Evolutionary conservation across 2,329 filamentous ascomycete species (phyloP).

Genomic region (Scedosporium aurantiacum): DNA sequence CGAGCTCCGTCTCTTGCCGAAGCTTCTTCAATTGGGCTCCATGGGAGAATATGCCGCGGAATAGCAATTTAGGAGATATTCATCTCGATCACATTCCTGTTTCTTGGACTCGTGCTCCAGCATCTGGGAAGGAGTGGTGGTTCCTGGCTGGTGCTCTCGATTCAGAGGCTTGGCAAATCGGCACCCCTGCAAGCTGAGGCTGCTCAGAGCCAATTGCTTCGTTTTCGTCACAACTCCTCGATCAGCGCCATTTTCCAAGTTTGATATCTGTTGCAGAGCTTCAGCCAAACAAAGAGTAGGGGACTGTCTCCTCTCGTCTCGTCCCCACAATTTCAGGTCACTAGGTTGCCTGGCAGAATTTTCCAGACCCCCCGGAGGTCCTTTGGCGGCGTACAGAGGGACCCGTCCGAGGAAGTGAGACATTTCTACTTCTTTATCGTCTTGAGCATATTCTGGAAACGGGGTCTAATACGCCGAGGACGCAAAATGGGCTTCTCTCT

Average conservation of each 20-base stretch:
- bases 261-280: not conserved
- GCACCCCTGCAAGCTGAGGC: not conserved
- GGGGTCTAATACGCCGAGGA: not conserved
- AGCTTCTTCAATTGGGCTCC: too few relatives aligned
- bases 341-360: not conserved
- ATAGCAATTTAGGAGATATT: too few relatives aligned
- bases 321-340: not conserved
- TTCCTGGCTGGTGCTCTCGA: not conserved
- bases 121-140: not conserved
- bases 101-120: too few relatives aligned
- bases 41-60: too few relatives aligned
- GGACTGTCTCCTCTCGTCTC: not conserved
- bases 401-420: not conserved
- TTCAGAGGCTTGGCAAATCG: not conserved
- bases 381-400: too few relatives aligned
- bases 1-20: not conserved
- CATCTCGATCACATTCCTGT: too few relatives aligned
- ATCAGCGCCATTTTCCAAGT: not conserved
- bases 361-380: not conserved
- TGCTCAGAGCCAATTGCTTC: not conserved
- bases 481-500: not conserved
- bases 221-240: not conserved
- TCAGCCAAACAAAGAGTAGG: not conserved
- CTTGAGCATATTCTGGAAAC: not conserved
- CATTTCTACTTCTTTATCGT: not conserved